Base-by-base conservation (phyloP, 2,329 filamentous ascomycete species). In the Diaporthe eres region DNA sequence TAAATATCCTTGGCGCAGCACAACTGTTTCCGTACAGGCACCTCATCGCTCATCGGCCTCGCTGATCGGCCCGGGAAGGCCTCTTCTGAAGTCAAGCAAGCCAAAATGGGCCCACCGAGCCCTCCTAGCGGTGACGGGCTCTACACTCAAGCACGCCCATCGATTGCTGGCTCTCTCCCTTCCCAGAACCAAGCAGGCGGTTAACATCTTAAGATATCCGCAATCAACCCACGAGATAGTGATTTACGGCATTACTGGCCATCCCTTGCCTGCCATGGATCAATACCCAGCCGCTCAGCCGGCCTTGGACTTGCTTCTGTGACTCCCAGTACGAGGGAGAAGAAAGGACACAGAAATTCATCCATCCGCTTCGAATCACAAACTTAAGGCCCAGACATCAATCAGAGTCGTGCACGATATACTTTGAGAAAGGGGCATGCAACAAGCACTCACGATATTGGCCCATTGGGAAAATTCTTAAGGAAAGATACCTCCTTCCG, bases 201-300 rank as follows among this genome's bases (percentile, higher is more conserved):
- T 17, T 9, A 3, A 19, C 9, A n/a, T 19, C 13, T 55, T n/a
- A n/a, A 25, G 31, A n/a, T 9, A 68, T 34, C 10, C 25, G 17
- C 17, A 34, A 6, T 13, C 12, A 39, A n/a, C 22, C 22, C 12
- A 8, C 4, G 42, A 44, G 19, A 28, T 31, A 17, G 25, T 31
- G 60, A 31, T 10, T 47, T 44, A 31, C 39, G 42, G 17, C 39
- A 39, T 51, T 68, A 15, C 25, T 28, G 34, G 47, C 13, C 47
- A 55, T 68, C 65, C 65, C 47, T 55, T 68, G 65, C 44, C 65
- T 70, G 49, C 42, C 17, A n/a, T 37, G 28, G 63, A 67, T 51
- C 49, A 55, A 55, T 3, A 31, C 60, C 13, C 15, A 19, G 60
- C 60, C 60, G 60, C 17, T 9, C 60, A 25, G 17, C n/a, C 28